Base-by-base conservation (phyloP, 257 asterid species). In the Dorcoceras hygrometricum region DNA sequence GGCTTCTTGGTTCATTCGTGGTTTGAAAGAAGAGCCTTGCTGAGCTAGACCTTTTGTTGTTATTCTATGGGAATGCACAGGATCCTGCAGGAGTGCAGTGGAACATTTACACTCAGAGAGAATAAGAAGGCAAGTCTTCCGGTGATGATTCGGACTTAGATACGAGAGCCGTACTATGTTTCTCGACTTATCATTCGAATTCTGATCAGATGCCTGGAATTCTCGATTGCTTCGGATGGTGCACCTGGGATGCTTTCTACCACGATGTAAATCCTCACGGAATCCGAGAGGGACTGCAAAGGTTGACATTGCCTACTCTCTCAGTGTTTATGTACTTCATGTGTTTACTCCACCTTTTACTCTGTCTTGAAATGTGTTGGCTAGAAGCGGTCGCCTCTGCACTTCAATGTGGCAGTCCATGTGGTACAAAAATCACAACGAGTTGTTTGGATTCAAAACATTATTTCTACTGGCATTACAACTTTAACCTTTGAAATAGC, bases 211-310 rank as follows among this genome's bases (percentile, higher is more conserved):
- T 81, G 83, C 86, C 86, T 9, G 79, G 79, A 28, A 75, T 78
- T 75, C 68, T 81, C 14, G 81, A 81, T 48, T 81, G 79, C 75
- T 78, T 81, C 3, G 86, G 86, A 14, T 81, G 86, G 86, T 81
- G 86, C 62, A 81, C 86, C 4, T 82, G 87, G 87, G 87, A 82
- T 70, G 87, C 87, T 19, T 82, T 82, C 69, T 82, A 82, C 74
- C 79, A 78, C 11, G 86, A 78, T 29, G 86, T 81, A 36, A 75
- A 71, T 70, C 81, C 86, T 64, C 80, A 73, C 67, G 86, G 86
- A 67, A 76, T 78, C 50, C 73, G 32, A 72, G 83, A 81, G 28
- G 86, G 83, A 4, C 32, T 81, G 3, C 67, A 81, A 73, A 81
- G 86, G 81, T 81, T 56, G 23, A 4, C 29, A 10, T 39, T 1